A percentile compares a stretch with the other conserved stretches of the same genome.
Evolutionary conservation across 352 stramenopile species (phyloP).

Genomic region (Globisporangium mamillatum): DNA sequence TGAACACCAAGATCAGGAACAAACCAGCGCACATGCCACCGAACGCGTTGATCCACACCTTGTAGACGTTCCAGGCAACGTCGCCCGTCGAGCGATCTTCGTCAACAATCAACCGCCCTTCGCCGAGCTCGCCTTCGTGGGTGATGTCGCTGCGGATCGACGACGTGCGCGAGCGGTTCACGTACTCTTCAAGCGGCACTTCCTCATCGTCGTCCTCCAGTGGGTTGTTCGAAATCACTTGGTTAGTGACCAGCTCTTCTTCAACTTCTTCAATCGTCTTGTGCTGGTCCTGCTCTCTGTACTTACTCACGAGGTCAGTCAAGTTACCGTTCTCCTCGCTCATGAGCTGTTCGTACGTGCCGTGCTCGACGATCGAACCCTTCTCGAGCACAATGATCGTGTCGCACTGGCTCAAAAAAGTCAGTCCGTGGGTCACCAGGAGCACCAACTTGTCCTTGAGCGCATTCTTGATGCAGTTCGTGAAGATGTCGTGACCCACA

Average conservation of each 20-base stretch:
- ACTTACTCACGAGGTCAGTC: conserved; percentile 51
- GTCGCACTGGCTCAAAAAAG: conserved; percentile 70
- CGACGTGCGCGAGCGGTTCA: conserved; percentile 48
- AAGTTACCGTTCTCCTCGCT: conserved; percentile 58
- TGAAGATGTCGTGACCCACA: conserved; percentile 94
- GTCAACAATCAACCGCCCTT: conserved; percentile 54
- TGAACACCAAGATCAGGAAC: conserved; percentile 43
- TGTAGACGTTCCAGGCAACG: conserved; percentile 65
- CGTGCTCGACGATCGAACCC: conserved; percentile 70
- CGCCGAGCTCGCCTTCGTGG: conserved; percentile 32
- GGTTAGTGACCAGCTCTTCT: conserved; percentile 22
- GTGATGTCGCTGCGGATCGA: conserved; percentile 56
- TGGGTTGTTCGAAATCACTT: conserved; percentile 6
- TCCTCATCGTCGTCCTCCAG: conserved; percentile 26
- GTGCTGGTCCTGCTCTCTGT: conserved; percentile 52
- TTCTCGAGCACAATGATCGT: conserved; percentile 60
- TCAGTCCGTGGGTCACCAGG: conserved; percentile 91
- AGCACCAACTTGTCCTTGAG: conserved; percentile 89
- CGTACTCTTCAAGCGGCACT: conserved; percentile 31
- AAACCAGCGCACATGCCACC: conserved; percentile 47
- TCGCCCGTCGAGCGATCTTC: conserved; percentile 65
- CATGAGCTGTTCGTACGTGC: conserved; percentile 77
- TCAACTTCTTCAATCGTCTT: conserved; percentile 40
- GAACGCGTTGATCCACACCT: conserved; percentile 65
- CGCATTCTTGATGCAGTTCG: conserved; percentile 89